Conservation (phyloP, 352 stramenopile genomes). For the Aphanomyces euteiches region DNA sequence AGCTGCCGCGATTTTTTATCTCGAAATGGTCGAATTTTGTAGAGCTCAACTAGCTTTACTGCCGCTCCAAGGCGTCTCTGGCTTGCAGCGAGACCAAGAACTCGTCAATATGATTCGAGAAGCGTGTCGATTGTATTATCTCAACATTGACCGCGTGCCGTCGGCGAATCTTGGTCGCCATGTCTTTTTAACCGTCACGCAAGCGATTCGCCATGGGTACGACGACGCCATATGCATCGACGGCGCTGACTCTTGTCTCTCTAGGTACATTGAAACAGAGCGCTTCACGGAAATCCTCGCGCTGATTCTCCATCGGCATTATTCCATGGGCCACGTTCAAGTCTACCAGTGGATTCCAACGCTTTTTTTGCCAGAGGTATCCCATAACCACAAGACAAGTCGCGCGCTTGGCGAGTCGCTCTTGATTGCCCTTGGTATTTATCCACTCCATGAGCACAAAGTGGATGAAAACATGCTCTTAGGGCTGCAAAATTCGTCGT, state of each 20-base stretch:
- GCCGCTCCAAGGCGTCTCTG: conserved; percentile 21
- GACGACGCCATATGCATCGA: too few species aligned
- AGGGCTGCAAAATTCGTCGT: conserved; percentile 22
- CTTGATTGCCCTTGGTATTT: conserved; percentile 10
- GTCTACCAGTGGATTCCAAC: conserved; percentile 25
- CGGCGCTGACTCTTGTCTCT: not conserved
- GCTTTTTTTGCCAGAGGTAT: not conserved
- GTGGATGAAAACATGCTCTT: not conserved
- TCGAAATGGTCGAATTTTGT: not conserved
- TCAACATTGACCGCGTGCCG: conserved; percentile 27
- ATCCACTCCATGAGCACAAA: not conserved
- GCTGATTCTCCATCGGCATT: conserved; percentile 23
- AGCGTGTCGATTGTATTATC: conserved; percentile 23
- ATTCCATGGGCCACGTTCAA: conserved; percentile 15
- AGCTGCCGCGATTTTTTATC: not conserved
- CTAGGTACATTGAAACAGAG: conserved; percentile 21
- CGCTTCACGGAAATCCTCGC: conserved; percentile 23
- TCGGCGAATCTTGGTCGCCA: not conserved
- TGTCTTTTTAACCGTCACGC: conserved; percentile 23
- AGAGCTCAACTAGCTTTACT: conserved; percentile 13
- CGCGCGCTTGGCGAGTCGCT: conserved; percentile 17
- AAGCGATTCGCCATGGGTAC: conserved; percentile 26
- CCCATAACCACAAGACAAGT: conserved; percentile 23
- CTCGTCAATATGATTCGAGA: conserved; percentile 25
- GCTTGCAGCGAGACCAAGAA: conserved; percentile 25